phyloP scores from a whole-genome alignment of 2,329 filamentous ascomycete genomes.

The Penicillium digitatum region DNA sequence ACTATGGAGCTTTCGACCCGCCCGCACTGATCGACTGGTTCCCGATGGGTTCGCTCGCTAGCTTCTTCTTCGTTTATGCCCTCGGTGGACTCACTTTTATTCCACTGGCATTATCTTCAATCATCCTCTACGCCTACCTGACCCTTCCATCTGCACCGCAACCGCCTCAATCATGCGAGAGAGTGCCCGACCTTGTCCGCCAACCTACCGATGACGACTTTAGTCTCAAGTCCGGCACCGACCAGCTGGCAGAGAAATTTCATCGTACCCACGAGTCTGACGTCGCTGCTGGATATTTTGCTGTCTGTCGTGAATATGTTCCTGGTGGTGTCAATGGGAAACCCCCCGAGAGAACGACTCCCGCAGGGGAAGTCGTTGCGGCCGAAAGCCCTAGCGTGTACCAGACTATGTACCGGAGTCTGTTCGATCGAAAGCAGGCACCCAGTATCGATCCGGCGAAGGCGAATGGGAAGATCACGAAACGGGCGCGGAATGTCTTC shows the following conservation, averaged over 20 bases:
- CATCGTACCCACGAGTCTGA: slow-evolving; percentile 64
- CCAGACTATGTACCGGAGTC: slow-evolving; percentile 94
- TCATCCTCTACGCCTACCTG: slow-evolving; percentile 65
- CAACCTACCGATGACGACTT: slow-evolving; percentile 62
- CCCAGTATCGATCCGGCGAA: slow-evolving; percentile 54
- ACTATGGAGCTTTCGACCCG: slow-evolving; percentile 34
- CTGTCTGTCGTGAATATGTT: slow-evolving; percentile 89
- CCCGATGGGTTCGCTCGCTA: slow-evolving; percentile 45
- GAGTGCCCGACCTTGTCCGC: slow-evolving; percentile 35
- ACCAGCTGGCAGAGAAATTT: slow-evolving; percentile 57
- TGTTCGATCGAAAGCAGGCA: slow-evolving; percentile 75
- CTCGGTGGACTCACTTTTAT: slow-evolving; percentile 85
- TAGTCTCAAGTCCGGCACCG: slow-evolving; percentile 59
- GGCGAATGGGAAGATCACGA: slow-evolving; percentile 47
- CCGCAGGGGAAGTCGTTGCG: slow-evolving; percentile 71
- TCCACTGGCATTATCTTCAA: slow-evolving; percentile 61
- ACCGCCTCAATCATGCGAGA: slow-evolving; percentile 37
- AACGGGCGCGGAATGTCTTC: slow-evolving; percentile 78
- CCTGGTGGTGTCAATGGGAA: slow-evolving; percentile 89
- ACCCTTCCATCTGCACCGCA: slow-evolving; percentile 53
- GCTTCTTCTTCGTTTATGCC: slow-evolving; percentile 71
- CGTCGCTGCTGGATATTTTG: slow-evolving; percentile 86
- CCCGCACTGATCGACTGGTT: slow-evolving; percentile 30
- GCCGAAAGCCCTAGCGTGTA: slow-evolving; percentile 89
- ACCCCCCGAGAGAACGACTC: slow-evolving; percentile 79